Percentiles rank a stretch among this genome's conserved stretches.
Evolutionary conservation across 1,139 yeast species (phyloP).

Genomic region (Petasospora fabianii): DNA sequence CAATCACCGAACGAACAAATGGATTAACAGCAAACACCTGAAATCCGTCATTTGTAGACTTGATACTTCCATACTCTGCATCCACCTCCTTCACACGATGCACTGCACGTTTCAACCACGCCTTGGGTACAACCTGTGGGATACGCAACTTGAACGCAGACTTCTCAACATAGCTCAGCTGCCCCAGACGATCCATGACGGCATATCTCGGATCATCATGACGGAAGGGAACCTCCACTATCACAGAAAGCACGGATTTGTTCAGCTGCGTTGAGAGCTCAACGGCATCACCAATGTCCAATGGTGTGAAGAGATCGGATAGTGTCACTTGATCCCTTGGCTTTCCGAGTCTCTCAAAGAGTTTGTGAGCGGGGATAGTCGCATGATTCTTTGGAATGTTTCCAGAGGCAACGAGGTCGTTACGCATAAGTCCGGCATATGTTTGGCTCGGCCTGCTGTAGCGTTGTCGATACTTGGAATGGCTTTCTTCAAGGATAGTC

Average conservation of each 20-base stretch:
- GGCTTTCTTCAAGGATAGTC: constrained; percentile 10
- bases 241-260: constrained; percentile 38
- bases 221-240: constrained; percentile 40
- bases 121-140: constrained; percentile 48
- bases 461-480: constrained; percentile 6
- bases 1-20: constrained; percentile 23
- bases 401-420: neutral
- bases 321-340: constrained; percentile 4
- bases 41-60: constrained; percentile 25
- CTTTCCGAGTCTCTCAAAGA: constrained; percentile 4
- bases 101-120: constrained; percentile 32
- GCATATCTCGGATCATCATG: constrained; percentile 49
- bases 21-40: constrained; percentile 28
- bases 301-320: constrained; percentile 25
- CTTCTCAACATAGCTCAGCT: constrained; percentile 45
- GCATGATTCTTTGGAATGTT: neutral
- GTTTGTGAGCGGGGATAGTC: constrained; percentile 1
- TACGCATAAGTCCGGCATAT: constrained; percentile 4
- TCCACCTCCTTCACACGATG: constrained; percentile 28
- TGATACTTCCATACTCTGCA: constrained; percentile 31
- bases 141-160: constrained; percentile 47
- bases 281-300: constrained; percentile 44
- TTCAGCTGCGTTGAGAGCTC: constrained; percentile 34
- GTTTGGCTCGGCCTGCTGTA: constrained; percentile 14
- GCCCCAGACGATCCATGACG: constrained; percentile 54